Evolutionary conservation across 2,329 filamentous ascomycete species (phyloP).

Genomic region (Fusarium secorum): DNA sequence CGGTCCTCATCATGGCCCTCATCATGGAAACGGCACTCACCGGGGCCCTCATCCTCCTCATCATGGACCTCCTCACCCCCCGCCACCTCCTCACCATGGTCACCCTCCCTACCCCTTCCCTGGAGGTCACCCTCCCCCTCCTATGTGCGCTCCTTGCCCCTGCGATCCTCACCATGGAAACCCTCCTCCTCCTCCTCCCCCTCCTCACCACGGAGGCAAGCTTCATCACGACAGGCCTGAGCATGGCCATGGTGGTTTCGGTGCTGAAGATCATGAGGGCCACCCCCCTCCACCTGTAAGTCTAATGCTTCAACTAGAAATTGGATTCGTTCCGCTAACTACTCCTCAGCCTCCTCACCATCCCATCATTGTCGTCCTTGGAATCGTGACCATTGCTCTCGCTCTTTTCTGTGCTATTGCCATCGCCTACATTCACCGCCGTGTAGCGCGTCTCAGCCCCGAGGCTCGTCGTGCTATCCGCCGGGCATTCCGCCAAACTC

Average conservation of each 20-base stretch:
- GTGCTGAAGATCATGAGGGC: constrained; percentile 22
- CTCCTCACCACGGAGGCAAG: constrained; percentile 33
- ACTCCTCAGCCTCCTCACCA: constrained; percentile 16
- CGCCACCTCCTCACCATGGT: constrained; percentile 25
- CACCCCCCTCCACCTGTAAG: constrained; percentile 32
- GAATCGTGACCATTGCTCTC: constrained; percentile 37
- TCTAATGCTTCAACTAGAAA: not conserved
- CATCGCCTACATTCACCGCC: constrained; percentile 38
- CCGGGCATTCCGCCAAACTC: constrained; percentile 37
- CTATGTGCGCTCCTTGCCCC: constrained; percentile 7
- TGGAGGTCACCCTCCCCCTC: constrained; percentile 22
- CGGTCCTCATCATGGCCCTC: constrained; percentile 20
- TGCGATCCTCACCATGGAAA: constrained; percentile 23
- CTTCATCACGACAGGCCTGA: constrained; percentile 38
- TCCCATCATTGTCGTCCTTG: constrained; percentile 37
- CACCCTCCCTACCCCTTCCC: constrained; percentile 40
- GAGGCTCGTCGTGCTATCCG: constrained; percentile 37
- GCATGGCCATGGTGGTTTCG: constrained; percentile 19
- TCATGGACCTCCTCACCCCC: constrained; percentile 37
- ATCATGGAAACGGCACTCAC: constrained; percentile 25
- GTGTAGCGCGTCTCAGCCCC: constrained; percentile 22
- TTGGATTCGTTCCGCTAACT: not conserved
- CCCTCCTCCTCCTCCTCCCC: constrained; percentile 37
- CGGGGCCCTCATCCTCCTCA: constrained; percentile 31
- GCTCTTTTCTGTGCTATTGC: constrained; percentile 39